Percentiles rank a stretch among this genome's conserved stretches.
Conservation (phyloP, 106 monocot species). For the Dendrobium huoshanense region DNA sequence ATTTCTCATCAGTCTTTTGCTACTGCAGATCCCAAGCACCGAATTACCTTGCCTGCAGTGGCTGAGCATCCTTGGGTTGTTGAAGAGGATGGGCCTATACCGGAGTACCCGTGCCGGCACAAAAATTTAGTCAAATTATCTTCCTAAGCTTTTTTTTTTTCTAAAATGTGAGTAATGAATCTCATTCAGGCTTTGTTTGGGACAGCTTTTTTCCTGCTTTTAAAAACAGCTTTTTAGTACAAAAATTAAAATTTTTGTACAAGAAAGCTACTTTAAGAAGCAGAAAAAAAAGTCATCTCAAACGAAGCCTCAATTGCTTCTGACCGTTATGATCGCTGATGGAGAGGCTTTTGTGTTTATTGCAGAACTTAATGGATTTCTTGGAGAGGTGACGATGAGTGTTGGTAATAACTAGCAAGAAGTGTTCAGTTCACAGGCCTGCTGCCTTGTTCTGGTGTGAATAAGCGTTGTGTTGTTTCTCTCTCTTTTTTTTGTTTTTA, state of each 20-base stretch:
- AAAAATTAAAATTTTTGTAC: too few relatives aligned
- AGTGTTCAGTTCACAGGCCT: neutral
- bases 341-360: neutral
- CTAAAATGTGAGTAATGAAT: neutral
- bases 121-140: neutral
- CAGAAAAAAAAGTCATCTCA: too few relatives aligned
- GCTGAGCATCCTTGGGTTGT: constrained; percentile 74
- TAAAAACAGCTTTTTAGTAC: too few relatives aligned
- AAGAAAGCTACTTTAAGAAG: too few relatives aligned
- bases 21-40: constrained; percentile 51
- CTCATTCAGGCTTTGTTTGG: neutral
- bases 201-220: too few relatives aligned
- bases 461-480: too few relatives aligned
- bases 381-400: too few relatives aligned
- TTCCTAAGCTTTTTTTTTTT: neutral
- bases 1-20: neutral
- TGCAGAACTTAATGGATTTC: neutral
- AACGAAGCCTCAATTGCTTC: neutral
- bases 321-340: neutral
- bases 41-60: constrained; percentile 47
- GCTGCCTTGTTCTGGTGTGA: neutral
- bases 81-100: constrained; percentile 43
- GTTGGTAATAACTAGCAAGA: neutral
- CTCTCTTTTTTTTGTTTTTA: too few relatives aligned
- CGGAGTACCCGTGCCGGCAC: constrained; percentile 31